Percentiles rank a stretch among this genome's conserved stretches.
These are phyloP conservation scores for Aspergillus niger DNA, from an alignment of 2,329 filamentous ascomycete species.

Conservation along the genomic window DNA sequence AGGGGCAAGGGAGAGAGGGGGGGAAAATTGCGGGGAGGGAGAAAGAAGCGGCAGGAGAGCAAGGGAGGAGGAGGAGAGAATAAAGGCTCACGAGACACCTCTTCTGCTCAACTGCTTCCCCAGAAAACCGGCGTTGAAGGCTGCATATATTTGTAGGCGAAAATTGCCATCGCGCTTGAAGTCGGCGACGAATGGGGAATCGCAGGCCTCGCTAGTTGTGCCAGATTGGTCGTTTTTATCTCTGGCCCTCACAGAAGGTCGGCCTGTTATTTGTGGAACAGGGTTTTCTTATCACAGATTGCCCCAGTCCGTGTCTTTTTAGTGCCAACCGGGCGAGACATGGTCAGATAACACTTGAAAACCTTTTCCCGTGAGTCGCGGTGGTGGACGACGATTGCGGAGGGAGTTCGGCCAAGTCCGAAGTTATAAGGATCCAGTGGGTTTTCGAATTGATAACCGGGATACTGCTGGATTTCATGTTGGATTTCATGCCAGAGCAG, in stretches of 20 bases:
- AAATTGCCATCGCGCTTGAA: neutral
- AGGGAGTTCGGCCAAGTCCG: neutral
- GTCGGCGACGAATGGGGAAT: neutral
- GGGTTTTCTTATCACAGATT: neutral
- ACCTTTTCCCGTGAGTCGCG: neutral
- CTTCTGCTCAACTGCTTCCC: neutral
- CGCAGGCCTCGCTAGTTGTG: neutral
- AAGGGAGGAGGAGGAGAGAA: neutral
- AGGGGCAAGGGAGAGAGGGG: neutral
- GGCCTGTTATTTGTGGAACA: constrained; percentile 9
- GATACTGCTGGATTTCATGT: neutral
- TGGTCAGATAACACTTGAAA: neutral
- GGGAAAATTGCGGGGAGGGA: neutral
- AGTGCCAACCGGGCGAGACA: neutral
- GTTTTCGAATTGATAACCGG: no score
- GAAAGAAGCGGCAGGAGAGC: neutral
- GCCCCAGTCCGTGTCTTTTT: neutral
- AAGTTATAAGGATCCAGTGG: neutral
- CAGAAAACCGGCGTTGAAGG: neutral
- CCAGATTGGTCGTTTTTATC: constrained; percentile 1
- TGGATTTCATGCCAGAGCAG: neutral
- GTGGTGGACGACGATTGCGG: neutral
- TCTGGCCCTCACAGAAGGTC: neutral
- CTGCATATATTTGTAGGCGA: neutral
- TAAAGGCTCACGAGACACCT: neutral